These are phyloP conservation scores for Durusdinium trenchii DNA, from an alignment of 73 alveolate genomes.

Conservation along the genomic window DNA sequence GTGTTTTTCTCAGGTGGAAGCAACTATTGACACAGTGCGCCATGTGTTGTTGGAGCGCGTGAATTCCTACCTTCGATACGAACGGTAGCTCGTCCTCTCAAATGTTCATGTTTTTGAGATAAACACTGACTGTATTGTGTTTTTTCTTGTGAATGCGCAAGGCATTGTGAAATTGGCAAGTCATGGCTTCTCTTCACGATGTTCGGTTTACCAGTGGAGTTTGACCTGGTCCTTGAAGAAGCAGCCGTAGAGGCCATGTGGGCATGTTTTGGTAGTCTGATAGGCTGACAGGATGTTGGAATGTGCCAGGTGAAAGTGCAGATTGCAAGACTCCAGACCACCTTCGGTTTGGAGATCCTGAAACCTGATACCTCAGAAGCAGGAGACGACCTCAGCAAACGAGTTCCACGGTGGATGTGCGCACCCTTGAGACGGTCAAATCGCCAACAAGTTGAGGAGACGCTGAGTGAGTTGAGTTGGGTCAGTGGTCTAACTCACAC, in stretches of 20 bases:
- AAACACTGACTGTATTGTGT: no score
- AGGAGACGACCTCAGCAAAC: neutral
- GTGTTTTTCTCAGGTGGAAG: constrained; percentile 5
- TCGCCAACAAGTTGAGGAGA: neutral
- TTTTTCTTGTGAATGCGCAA: neutral
- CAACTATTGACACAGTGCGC: constrained; percentile 64
- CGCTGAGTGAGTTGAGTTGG: neutral
- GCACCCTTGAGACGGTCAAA: neutral
- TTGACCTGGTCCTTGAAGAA: constrained; percentile 71
- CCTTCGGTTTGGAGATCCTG: constrained; percentile 67
- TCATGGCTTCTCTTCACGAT: constrained; percentile 82
- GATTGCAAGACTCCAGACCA: constrained; percentile 57
- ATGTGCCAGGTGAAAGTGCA: constrained; percentile 42
- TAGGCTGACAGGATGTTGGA: neutral
- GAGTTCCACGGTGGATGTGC: neutral
- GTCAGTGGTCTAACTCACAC: neutral
- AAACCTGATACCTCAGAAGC: constrained; percentile 41
- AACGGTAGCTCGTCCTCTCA: no score
- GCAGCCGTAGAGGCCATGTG: constrained; percentile 55
- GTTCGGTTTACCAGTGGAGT: constrained; percentile 83
- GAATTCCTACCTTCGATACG: constrained; percentile 57
- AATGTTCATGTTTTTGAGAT: no score
- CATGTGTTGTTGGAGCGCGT: constrained; percentile 41
- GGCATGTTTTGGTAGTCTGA: neutral
- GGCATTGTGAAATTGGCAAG: constrained; percentile 55